Evolutionary conservation across 306 rosid genomes (phyloP).

Genomic region (Rosa chinensis): DNA sequence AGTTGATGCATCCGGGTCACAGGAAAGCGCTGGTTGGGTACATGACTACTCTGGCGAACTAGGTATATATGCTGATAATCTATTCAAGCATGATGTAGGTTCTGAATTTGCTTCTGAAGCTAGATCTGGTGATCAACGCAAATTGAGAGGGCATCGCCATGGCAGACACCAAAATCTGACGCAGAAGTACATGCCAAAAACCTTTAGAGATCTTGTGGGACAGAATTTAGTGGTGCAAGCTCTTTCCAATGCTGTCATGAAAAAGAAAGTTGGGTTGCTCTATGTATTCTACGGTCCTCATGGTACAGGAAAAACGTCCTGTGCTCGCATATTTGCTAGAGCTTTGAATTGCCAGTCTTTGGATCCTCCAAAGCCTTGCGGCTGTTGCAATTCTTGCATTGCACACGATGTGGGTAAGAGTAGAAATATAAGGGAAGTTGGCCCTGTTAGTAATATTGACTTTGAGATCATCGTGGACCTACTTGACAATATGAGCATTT

Average conservation of each 20-base stretch:
- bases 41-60: slow-evolving; percentile 88
- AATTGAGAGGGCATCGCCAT: slow-evolving; percentile 52
- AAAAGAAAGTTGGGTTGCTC: slow-evolving; percentile 73
- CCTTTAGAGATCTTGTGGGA: slow-evolving; percentile 88
- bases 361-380: slow-evolving; percentile 86
- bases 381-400: slow-evolving; percentile 84
- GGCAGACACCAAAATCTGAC: slow-evolving; percentile 80
- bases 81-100: slow-evolving; percentile 73
- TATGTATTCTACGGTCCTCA: slow-evolving; percentile 97
- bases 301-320: slow-evolving; percentile 95
- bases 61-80: slow-evolving; percentile 77
- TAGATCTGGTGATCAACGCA: slow-evolving; percentile 67
- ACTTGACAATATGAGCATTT: slow-evolving; percentile 71
- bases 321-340: slow-evolving; percentile 89
- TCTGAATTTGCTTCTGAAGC: slow-evolving; percentile 95
- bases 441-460: slow-evolving; percentile 86
- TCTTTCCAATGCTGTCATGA: slow-evolving; percentile 85
- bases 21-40: slow-evolving; percentile 78
- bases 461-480: slow-evolving; percentile 82
- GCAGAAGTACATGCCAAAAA: slow-evolving; percentile 82
- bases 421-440: slow-evolving; percentile 80
- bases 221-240: slow-evolving; percentile 93
- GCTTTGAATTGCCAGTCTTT: slow-evolving; percentile 88
- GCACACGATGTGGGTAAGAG: slow-evolving; percentile 81
- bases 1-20: slow-evolving; percentile 88